Evolutionary conservation across 257 asterid genomes (phyloP), one percentile per base, ranked within the genome.

Genomic region (Gentiana macrophylla): DNA sequence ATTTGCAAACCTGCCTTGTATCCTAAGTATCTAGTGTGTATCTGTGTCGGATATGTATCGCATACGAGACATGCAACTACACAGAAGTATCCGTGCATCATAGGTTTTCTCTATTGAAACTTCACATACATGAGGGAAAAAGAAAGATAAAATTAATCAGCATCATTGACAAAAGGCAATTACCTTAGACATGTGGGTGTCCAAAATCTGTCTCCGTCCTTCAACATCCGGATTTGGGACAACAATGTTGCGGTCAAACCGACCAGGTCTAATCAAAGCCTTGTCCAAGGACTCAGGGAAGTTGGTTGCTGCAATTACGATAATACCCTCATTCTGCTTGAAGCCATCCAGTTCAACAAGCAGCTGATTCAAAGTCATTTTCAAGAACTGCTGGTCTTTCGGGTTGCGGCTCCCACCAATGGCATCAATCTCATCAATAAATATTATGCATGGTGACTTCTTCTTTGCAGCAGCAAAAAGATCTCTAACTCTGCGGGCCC

Each of bases 191-290:
- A 91, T 86, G 76, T 86, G 95, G 38, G 86, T 70, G 66, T 91
- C 98, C 78, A 91, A 53, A 69, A 87, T 91, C 84, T 91, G 98
- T 70, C 86, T 83, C 71, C 96, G 76, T 12, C 98, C 96, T 75
- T 91, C 98, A 60, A 87, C 94, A 65, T 91, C 98, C 49, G 98
- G 98, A 75, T 87, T 91, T 11, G 96, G 98, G 52, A 91, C 98
- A 52, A 87, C 94, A 61, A 91, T 81, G 65, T 87, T 82, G 45
- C 94, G 90, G 72, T 91, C 98, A 59, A 91, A 91, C 53, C 96
- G 81, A 43, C 95, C 98, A 48, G 97, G 94, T 62, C 98, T 85
- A 63, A 91, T 90, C 64, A 91, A 78, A 47, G 98, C 98, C 72
- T 84, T 91, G 74, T 87, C 98, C 77, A 91, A 58, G 0, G 95